These are phyloP conservation scores for Chlorella ohadii DNA, from an alignment of 139 green algal species.

Conservation along the genomic window DNA sequence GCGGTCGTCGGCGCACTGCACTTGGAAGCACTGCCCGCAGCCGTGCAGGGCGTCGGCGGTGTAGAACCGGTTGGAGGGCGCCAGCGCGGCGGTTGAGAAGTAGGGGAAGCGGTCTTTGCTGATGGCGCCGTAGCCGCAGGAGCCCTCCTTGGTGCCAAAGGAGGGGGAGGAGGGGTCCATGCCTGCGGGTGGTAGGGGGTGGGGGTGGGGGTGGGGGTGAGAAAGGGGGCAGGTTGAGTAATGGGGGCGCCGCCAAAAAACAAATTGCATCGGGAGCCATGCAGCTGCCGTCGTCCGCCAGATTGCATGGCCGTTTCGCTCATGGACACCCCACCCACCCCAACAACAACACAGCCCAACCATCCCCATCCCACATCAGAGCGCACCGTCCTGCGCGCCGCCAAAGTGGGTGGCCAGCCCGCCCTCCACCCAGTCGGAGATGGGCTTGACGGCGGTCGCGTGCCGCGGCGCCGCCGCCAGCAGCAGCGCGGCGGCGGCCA, in stretches of 20 bases:
- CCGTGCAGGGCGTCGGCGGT: background rate
- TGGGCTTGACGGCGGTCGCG: background rate
- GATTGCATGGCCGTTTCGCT: background rate
- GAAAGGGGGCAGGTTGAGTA: no score
- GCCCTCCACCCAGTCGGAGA: background rate
- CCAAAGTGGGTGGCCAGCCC: constrained; percentile 14
- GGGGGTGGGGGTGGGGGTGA: background rate
- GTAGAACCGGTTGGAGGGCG: constrained; percentile 28
- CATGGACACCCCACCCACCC: no score
- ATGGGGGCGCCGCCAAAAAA: no score
- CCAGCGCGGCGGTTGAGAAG: constrained; percentile 31
- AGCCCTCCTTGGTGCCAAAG: constrained; percentile 40
- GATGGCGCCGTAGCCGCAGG: constrained; percentile 39
- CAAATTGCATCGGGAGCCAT: no score
- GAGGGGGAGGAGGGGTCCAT: constrained; percentile 38
- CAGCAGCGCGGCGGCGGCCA: background rate
- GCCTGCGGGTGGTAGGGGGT: background rate
- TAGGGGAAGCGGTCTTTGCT: constrained; percentile 36
- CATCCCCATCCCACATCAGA: no score
- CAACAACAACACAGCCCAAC: background rate
- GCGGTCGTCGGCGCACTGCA: constrained; percentile 19
- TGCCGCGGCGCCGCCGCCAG: background rate
- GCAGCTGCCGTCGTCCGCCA: background rate
- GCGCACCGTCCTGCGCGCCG: constrained; percentile 25
- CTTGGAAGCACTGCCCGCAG: constrained; percentile 42